These are phyloP conservation scores for Blumeria graminis DNA, from an alignment of 2,329 filamentous ascomycete species.

Conservation along the genomic window DNA sequence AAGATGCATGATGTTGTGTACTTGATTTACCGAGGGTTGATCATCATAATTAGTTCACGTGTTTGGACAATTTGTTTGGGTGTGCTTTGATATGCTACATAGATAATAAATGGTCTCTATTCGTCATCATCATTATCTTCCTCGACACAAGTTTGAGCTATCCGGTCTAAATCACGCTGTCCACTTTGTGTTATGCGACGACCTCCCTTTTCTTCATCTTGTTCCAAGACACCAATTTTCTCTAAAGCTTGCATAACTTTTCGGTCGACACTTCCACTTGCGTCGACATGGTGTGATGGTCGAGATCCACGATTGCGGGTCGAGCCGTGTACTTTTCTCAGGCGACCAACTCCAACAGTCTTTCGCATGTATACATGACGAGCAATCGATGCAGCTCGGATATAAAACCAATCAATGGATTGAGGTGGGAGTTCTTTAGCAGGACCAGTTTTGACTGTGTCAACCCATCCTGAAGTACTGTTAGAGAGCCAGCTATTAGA, in stretches of 20 bases:
- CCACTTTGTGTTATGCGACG: slow-evolving; percentile 94
- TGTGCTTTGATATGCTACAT: too few relatives aligned
- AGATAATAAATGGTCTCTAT: too few relatives aligned
- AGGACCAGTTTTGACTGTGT: slow-evolving; percentile 95
- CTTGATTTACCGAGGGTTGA: too few relatives aligned
- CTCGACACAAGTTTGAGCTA: slow-evolving; percentile 59
- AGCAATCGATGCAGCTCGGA: slow-evolving; percentile 80
- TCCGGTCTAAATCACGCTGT: slow-evolving; percentile 94
- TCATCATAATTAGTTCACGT: too few relatives aligned
- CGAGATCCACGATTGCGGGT: slow-evolving; percentile 91
- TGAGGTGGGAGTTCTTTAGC: slow-evolving; percentile 96
- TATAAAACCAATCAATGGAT: slow-evolving; percentile 91
- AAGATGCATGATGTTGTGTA: too few relatives aligned
- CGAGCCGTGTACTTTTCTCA: slow-evolving; percentile 86
- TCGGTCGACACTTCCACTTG: slow-evolving; percentile 85
- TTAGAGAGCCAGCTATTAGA: slow-evolving; percentile 17
- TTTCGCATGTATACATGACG: slow-evolving; percentile 99
- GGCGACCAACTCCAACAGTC: slow-evolving; percentile 93
- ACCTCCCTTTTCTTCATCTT: slow-evolving; percentile 95
- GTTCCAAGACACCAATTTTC: slow-evolving; percentile 97
- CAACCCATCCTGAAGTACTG: slow-evolving; percentile 58
- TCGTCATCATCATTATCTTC: slow-evolving; percentile 47
- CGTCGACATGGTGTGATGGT: slow-evolving; percentile 87
- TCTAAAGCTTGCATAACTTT: slow-evolving; percentile 93
- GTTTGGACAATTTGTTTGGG: too few relatives aligned